Base-by-base conservation (phyloP, 2,329 filamentous ascomycete genomes). In the Neopestalotiopsis sp. region DNA sequence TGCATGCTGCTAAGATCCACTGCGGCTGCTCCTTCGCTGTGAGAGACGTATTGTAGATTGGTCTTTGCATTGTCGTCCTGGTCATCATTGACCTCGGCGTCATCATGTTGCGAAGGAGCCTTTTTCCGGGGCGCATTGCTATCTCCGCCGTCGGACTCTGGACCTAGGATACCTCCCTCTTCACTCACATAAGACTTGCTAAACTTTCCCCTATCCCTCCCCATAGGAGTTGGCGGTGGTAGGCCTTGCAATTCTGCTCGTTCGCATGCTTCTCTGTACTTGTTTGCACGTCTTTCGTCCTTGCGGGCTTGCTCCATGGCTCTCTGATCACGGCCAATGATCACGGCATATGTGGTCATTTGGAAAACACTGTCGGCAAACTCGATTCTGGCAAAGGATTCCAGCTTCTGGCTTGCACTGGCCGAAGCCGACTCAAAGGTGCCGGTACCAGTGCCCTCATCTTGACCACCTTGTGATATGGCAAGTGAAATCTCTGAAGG, bases 291-390 rank as follows among this genome's bases (percentile, higher is more conserved):
- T 70, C 81, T 85, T 75, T 87, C 84, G 69, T 89, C 84, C 67
- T 82, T 81, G 59, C 84, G 83, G 28, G 88, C 88, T 73, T 88
- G 84, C 67, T 85, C 81, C 72, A 89, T 80, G 10, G 89, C 89
- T 66, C 84, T 81, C 74, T 90, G 85, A 78, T 94, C 92, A 70
- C 92, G 90, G 67, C 92, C 92, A 34, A 95, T 88, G 68, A 92
- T 88, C 73, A 94, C 87, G 66, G 88, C 86, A 74, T 91, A 91
- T 1, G 91, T 94, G 65, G 90, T 93, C 89, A 95, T 92, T 79
- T 93, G 92, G 78, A 93, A 94, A 68, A 90, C 87, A 76, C 92
- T 91, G 82, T 95, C 92, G 73, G 88, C 86, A 76, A 95, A 94
- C 74, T 90, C 88, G 70, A 95, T 83, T 66, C 85, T 83, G 58